These are phyloP conservation scores for Xenosphaeropsis pyriputrescens DNA, from an alignment of 2,329 filamentous ascomycete genomes.

Conservation along the genomic window DNA sequence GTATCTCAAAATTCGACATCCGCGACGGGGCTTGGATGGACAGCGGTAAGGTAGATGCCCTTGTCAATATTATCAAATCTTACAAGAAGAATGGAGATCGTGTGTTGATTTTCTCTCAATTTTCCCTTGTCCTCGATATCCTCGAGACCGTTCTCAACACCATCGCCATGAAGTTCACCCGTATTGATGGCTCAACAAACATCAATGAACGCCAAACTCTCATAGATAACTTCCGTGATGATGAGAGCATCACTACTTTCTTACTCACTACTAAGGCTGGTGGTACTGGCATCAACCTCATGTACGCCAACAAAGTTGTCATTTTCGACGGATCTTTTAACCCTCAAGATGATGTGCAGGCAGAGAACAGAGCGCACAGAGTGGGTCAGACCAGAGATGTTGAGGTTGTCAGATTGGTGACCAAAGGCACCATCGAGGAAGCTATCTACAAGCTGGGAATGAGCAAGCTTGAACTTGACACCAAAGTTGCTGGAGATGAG, in stretches of 20 bases:
- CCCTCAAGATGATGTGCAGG: constrained; percentile 95
- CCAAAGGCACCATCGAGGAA: constrained; percentile 74
- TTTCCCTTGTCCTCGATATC: constrained; percentile 83
- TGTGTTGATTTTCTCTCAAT: constrained; percentile 84
- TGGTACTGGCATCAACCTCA: constrained; percentile 93
- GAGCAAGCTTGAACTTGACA: constrained; percentile 84
- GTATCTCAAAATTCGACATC: constrained; percentile 39
- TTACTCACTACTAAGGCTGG: constrained; percentile 86
- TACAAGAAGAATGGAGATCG: constrained; percentile 76
- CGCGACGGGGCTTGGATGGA: constrained; percentile 37
- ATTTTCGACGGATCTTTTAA: constrained; percentile 98
- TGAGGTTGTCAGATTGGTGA: constrained; percentile 77
- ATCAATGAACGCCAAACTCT: constrained; percentile 75
- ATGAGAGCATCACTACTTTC: constrained; percentile 73
- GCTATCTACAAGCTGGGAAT: constrained; percentile 82
- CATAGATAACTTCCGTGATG: constrained; percentile 72
- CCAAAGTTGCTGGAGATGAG: constrained; percentile 47
- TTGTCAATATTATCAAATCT: constrained; percentile 56
- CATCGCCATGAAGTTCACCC: constrained; percentile 59
- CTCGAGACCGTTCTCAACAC: constrained; percentile 68
- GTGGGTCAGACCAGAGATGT: constrained; percentile 85
- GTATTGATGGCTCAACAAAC: constrained; percentile 74
- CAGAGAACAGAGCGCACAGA: constrained; percentile 90
- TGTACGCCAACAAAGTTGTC: constrained; percentile 91
- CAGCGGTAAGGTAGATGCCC: constrained; percentile 73